Evolutionary conservation across 2,329 filamentous ascomycete genomes (phyloP).

Genomic region (Zymoseptoria crescenta): DNA sequence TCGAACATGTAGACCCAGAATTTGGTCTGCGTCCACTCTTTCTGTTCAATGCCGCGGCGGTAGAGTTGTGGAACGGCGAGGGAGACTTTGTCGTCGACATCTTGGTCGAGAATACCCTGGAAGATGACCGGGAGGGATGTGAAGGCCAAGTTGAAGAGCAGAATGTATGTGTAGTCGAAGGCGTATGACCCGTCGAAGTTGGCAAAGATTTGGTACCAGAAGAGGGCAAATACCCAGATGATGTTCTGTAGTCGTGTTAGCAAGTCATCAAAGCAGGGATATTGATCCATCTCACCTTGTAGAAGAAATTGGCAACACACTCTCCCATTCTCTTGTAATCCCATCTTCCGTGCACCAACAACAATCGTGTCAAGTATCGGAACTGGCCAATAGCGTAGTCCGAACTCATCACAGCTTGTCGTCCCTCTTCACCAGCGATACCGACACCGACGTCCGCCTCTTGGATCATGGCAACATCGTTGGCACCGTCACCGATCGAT

Average conservation of each 20-base stretch:
- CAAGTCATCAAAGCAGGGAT: not conserved
- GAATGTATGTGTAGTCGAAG: slow-evolving; percentile 95
- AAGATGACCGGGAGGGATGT: slow-evolving; percentile 91
- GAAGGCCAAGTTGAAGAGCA: slow-evolving; percentile 94
- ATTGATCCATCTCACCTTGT: slow-evolving; percentile 56
- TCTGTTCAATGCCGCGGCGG: slow-evolving; percentile 85
- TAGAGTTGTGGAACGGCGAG: slow-evolving; percentile 93
- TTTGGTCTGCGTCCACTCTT: slow-evolving; percentile 92
- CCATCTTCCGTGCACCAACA: slow-evolving; percentile 88
- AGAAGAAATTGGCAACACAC: slow-evolving; percentile 97
- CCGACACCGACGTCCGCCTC: slow-evolving; percentile 95
- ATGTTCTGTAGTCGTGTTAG: slow-evolving; percentile 59
- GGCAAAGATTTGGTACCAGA: slow-evolving; percentile 96
- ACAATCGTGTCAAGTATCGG: slow-evolving; percentile 72
- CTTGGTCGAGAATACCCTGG: slow-evolving; percentile 94
- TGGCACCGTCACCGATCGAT: slow-evolving; percentile 86
- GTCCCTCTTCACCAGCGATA: slow-evolving; percentile 85
- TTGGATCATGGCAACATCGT: slow-evolving; percentile 97
- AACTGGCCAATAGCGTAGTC: slow-evolving; percentile 96
- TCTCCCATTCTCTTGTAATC: slow-evolving; percentile 92
- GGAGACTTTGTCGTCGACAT: slow-evolving; percentile 89
- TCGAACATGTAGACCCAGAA: slow-evolving; percentile 98
- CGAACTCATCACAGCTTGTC: slow-evolving; percentile 91
- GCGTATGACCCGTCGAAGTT: slow-evolving; percentile 95
- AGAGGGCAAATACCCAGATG: slow-evolving; percentile 91